Base-by-base conservation (phyloP, 805 yeast species). In the Isabelozyma gotoi region DNA sequence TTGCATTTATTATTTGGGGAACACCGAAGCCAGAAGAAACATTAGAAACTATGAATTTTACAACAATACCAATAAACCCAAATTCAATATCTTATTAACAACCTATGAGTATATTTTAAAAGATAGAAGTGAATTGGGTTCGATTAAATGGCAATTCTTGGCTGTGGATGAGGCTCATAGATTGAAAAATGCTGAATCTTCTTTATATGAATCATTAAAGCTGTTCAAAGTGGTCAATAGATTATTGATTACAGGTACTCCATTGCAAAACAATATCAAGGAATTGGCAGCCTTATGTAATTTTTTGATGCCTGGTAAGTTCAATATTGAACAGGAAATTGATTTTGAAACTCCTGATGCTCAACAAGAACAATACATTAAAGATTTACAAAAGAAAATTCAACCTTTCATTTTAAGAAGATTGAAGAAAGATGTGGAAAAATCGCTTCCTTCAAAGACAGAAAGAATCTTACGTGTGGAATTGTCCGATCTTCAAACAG, bases 81-180 rank as follows among this genome's bases (percentile, higher is more conserved):
- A 91, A 62, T 94, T 94, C 69, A 94, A 94, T 57, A 80, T 94
- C n/a, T 69, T 92, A 35, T 69, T 94, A 51, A 94, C 99, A 2
- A 94, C 99, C 2, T 94, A 94, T 62, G 99, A 94, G 69, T 94
- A 94, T 62, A 91, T 94, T 51, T 76, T 94, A 59, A 94, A 94
- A 58, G 99, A 94, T 63, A 75, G 90, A 35, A 53, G 72, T 18
- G 95, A 87, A 47, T 76, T 94, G 40, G 96, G 97, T 4, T 61
- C 80, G 20, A 79, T 94, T 46, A 85, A 79, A 62, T 94, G 99
- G 99, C 97, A 91, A 62, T 94, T 85, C 60, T 68, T 95, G 52
- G 99, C 99, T 2, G 98, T 94, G 19, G 99, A 94, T 65, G 99
- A 94, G 69, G 99, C 99, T 4, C 99, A 94, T 68, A 78, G 99